Evolutionary conservation across 1,284 basidiomycete genomes (phyloP).

Genomic region (Marasmius tenuissimus): DNA sequence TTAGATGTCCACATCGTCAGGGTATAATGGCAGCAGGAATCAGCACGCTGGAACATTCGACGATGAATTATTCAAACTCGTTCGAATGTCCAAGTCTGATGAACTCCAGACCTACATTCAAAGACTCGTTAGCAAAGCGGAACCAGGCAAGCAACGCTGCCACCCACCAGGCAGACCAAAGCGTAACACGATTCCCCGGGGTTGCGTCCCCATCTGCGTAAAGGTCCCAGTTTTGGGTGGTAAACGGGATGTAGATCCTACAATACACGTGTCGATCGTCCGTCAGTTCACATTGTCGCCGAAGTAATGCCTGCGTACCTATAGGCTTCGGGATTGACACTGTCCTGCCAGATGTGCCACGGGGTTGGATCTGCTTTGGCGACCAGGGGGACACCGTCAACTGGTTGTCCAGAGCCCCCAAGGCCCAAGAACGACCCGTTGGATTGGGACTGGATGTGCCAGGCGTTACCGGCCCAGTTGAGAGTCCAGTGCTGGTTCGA

Average conservation of each 20-base stretch:
- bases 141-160: not conserved
- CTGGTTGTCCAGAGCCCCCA: conserved; percentile 1
- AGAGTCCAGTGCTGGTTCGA: conserved; percentile 12
- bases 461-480: conserved; percentile 9
- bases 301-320: conserved; percentile 2
- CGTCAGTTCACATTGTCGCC: not conserved
- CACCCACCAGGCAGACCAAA: conserved; percentile 11
- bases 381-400: conserved; percentile 9
- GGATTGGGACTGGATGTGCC: conserved; percentile 11
- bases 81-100: conserved; percentile 17
- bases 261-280: not conserved
- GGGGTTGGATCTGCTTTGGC: conserved; percentile 6
- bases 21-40: too few relatives aligned
- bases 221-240: conserved; percentile 11
- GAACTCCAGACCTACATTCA: conserved; percentile 11
- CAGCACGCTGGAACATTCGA: not conserved
- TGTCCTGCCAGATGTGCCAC: conserved; percentile 19
- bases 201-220: conserved; percentile 9
- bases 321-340: conserved; percentile 11
- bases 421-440: conserved; percentile 9
- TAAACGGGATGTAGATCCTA: conserved; percentile 12
- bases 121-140: not conserved
- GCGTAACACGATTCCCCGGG: conserved; percentile 14
- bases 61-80: not conserved
- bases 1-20: too few relatives aligned